These are phyloP conservation scores for Anthracocystis walkeri DNA, from an alignment of 1,284 basidiomycete species.

Conservation along the genomic window DNA sequence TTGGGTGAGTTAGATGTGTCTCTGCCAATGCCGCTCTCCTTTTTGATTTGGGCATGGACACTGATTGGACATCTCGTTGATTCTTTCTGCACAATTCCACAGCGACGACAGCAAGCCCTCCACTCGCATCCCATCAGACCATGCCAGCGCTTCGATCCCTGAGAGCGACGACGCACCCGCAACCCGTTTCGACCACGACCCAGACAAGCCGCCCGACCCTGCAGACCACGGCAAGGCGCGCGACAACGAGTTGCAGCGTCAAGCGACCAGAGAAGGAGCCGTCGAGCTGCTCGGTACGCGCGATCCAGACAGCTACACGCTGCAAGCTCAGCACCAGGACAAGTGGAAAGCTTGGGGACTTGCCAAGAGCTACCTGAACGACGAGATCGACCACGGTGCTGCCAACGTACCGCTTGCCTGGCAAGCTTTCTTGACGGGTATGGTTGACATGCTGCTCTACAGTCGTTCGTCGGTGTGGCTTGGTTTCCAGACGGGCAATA, in stretches of 20 bases:
- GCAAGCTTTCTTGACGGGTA: conserved; percentile 59
- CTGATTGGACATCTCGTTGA: not conserved
- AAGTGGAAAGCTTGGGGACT: conserved; percentile 30
- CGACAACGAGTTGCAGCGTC: conserved; percentile 33
- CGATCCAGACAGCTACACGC: conserved; percentile 32
- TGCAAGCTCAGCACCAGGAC: conserved; percentile 22
- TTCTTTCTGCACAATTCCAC: not conserved
- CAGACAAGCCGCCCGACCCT: conserved; percentile 32
- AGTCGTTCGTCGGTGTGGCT: conserved; percentile 54
- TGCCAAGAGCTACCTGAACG: conserved; percentile 44
- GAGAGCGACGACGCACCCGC: not conserved
- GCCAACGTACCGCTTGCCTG: conserved; percentile 58
- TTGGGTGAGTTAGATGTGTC: conserved; percentile 26
- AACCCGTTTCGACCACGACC: conserved; percentile 16
- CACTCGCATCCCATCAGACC: conserved; percentile 6
- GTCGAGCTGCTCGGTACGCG: conserved; percentile 35
- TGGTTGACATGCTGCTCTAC: conserved; percentile 61
- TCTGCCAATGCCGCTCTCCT: not conserved
- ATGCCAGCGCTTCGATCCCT: not conserved
- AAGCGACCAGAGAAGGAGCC: conserved; percentile 40
- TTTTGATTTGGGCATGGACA: not conserved
- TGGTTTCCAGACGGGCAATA: conserved; percentile 63
- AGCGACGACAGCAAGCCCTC: conserved; percentile 26
- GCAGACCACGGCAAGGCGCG: conserved; percentile 18
- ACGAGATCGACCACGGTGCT: conserved; percentile 52